phyloP scores from a whole-genome alignment of 805 yeast species.

The Nakazawaea ishiwadae region DNA sequence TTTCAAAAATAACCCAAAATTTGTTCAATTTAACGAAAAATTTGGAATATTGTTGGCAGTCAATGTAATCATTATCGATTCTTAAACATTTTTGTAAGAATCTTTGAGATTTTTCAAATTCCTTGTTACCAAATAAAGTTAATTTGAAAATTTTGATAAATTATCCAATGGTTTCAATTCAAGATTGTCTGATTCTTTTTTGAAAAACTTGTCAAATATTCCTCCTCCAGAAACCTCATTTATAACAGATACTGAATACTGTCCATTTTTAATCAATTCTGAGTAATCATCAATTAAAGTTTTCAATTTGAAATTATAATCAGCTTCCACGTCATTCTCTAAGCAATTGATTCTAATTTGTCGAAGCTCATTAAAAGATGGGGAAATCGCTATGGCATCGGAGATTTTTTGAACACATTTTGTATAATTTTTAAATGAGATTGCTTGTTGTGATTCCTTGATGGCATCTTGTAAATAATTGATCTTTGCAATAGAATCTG shows the following conservation, averaged over 20 bases:
- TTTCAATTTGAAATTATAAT: slow-evolving; percentile 18
- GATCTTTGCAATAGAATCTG: slow-evolving; percentile 12
- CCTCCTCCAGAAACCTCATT: too few species aligned
- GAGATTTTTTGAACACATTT: slow-evolving; percentile 27
- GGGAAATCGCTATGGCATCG: slow-evolving; percentile 35
- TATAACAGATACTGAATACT: too few species aligned
- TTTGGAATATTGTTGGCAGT: slow-evolving; percentile 55
- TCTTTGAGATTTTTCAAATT: slow-evolving; percentile 14
- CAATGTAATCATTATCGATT: slow-evolving; percentile 65
- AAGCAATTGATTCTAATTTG: slow-evolving; percentile 27
- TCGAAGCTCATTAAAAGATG: slow-evolving; percentile 34
- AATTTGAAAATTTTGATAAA: slow-evolving; percentile 21
- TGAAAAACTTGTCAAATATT: slow-evolving; percentile 7
- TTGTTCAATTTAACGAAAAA: slow-evolving; percentile 42
- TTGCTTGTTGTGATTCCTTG: neutral
- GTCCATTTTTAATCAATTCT: slow-evolving; percentile 15
- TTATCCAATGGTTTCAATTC: slow-evolving; percentile 13
- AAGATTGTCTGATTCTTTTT: neutral
- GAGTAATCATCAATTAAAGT: slow-evolving; percentile 20
- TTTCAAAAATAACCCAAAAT: slow-evolving; percentile 34
- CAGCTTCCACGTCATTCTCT: slow-evolving; percentile 12
- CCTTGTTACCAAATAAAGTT: slow-evolving; percentile 22
- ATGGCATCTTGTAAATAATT: slow-evolving; percentile 15
- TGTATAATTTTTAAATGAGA: slow-evolving; percentile 18
- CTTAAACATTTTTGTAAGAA: slow-evolving; percentile 55